These are phyloP conservation scores for Pythium sukuiense DNA, from an alignment of 352 stramenopile genomes.

Conservation along the genomic window DNA sequence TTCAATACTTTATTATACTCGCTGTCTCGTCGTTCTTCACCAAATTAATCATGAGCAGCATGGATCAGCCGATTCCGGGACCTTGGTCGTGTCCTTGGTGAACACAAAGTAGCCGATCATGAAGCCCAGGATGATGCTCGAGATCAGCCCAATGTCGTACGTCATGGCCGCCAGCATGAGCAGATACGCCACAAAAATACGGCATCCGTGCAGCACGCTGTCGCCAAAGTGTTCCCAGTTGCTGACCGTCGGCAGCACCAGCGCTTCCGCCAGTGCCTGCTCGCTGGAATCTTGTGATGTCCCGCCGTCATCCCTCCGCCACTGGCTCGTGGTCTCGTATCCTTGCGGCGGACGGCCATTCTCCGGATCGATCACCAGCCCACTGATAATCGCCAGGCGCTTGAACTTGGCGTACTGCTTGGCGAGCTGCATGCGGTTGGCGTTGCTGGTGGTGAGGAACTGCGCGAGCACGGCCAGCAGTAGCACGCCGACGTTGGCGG, in stretches of 20 bases:
- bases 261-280: background rate
- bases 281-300: background rate
- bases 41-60: constrained; percentile 42
- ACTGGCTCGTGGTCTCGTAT: constrained; percentile 12
- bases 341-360: background rate
- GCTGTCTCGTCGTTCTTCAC: background rate
- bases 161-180: constrained; percentile 84
- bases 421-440: constrained; percentile 44
- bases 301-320: constrained; percentile 1
- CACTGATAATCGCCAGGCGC: constrained; percentile 2
- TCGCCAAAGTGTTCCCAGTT: constrained; percentile 58
- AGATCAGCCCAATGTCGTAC: constrained; percentile 66
- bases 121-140: constrained; percentile 64
- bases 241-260: constrained; percentile 36
- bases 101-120: constrained; percentile 68
- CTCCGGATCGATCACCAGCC: constrained; percentile 7
- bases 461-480: constrained; percentile 58
- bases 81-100: constrained; percentile 65
- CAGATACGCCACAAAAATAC: constrained; percentile 76
- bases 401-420: constrained; percentile 34
- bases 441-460: constrained; percentile 48
- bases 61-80: constrained; percentile 65
- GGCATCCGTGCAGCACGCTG: constrained; percentile 55
- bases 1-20: background rate
- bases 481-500: constrained; percentile 52